A percentile compares a stretch with the other conserved stretches of the same genome.
These are phyloP conservation scores for Mikania micrantha DNA, from an alignment of 129 eudicot species.

Conservation along the genomic window DNA sequence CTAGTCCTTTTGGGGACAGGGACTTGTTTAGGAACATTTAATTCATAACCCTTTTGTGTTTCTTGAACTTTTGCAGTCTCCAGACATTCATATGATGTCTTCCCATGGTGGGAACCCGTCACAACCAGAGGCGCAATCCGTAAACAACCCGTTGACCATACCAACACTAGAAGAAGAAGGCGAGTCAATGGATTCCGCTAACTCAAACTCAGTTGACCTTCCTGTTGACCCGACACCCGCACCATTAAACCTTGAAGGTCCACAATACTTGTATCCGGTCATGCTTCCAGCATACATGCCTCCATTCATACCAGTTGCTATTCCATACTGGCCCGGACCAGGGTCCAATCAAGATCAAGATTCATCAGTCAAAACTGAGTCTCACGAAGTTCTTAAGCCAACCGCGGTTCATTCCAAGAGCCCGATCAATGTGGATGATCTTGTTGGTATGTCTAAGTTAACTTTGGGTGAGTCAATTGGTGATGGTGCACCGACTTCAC, in stretches of 20 bases:
- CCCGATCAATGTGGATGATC: slow-evolving; percentile 86
- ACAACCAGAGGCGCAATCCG: slow-evolving; percentile 41
- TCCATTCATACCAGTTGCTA: slow-evolving; percentile 48
- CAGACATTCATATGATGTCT: slow-evolving; percentile 42
- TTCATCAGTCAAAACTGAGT: slow-evolving; percentile 34
- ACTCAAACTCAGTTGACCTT: slow-evolving; percentile 46
- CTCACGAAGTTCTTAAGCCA: slow-evolving; percentile 82
- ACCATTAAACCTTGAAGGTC: slow-evolving; percentile 36
- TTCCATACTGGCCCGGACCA: slow-evolving; percentile 67
- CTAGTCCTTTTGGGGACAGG: not conserved
- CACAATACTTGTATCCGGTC: slow-evolving; percentile 55
- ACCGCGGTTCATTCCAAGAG: slow-evolving; percentile 82
- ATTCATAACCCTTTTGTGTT: not conserved
- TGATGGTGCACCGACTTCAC: slow-evolving; percentile 42
- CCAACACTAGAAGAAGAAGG: slow-evolving; percentile 59
- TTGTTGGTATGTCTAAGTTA: slow-evolving; percentile 82
- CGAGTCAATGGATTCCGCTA: slow-evolving; percentile 79
- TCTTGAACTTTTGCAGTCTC: slow-evolving; percentile 31
- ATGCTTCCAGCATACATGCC: slow-evolving; percentile 60
- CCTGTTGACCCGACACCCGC: slow-evolving; percentile 8
- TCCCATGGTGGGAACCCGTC: slow-evolving; percentile 41
- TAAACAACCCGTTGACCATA: slow-evolving; percentile 39
- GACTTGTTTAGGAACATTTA: not conserved
- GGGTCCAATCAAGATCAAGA: slow-evolving; percentile 38
- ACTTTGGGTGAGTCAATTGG: slow-evolving; percentile 72